Evolutionary conservation across 2,329 filamentous ascomycete species (phyloP).

Genomic region (Cladosporium colombiae): DNA sequence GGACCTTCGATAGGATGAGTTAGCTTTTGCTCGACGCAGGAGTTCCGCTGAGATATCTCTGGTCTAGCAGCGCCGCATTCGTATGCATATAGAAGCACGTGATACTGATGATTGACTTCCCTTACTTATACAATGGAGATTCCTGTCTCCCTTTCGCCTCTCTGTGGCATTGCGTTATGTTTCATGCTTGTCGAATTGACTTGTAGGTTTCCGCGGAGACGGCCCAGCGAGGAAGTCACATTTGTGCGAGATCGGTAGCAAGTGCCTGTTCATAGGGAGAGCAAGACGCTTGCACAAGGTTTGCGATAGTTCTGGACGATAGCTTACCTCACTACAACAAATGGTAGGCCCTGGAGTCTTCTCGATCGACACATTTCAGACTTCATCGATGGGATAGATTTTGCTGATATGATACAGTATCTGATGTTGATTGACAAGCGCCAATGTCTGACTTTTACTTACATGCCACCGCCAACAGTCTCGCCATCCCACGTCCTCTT

Average conservation of each 20-base stretch:
- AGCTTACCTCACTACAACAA: neutral
- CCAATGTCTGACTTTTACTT: neutral
- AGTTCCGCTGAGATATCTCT: neutral
- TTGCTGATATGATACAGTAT: neutral
- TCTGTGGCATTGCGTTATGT: no score
- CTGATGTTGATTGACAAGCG: neutral
- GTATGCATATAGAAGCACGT: neutral
- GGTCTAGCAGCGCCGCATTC: neutral
- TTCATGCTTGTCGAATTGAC: no score
- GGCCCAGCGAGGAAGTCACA: no score
- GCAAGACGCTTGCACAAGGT: neutral
- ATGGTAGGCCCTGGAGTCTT: neutral
- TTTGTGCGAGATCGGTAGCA: neutral
- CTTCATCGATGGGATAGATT: neutral
- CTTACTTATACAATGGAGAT: neutral
- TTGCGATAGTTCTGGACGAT: neutral
- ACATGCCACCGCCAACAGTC: neutral
- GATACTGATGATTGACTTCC: neutral
- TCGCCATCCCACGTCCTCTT: slow-evolving; percentile 1
- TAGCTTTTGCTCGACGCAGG: neutral
- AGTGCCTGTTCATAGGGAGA: neutral
- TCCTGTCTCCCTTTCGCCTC: no score
- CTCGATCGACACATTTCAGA: neutral
- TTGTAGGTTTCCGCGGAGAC: no score
- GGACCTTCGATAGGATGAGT: neutral